Conservation (phyloP, 148 eudicot species). For the Heliamphora exappendiculata region DNA sequence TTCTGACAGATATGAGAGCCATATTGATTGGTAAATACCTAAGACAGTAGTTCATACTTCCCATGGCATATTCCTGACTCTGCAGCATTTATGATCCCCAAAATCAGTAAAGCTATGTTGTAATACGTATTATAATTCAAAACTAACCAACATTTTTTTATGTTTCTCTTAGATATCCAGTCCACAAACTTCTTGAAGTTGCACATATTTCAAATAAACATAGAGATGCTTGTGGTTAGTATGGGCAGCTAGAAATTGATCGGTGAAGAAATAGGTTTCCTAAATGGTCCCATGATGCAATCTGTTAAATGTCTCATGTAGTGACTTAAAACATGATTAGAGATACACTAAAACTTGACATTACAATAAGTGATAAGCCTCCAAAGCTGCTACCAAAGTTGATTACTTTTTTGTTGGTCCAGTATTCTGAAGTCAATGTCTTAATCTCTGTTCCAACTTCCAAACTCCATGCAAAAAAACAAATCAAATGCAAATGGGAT, state of each 20-base stretch:
- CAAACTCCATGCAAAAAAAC: background rate
- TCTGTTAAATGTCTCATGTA: background rate
- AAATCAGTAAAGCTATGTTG: no score
- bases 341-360: background rate
- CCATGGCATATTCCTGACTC: background rate
- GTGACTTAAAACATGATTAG: background rate
- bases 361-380: background rate
- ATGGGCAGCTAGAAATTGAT: background rate
- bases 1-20: no score
- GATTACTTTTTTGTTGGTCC: background rate
- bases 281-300: background rate
- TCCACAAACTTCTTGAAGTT: background rate
- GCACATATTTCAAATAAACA: background rate
- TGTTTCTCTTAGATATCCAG: no score
- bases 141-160: no score
- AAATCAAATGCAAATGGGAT: background rate
- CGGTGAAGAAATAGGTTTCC: background rate
- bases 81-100: no score
- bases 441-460: background rate
- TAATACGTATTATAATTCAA: no score
- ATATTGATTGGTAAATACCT: no score
- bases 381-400: background rate
- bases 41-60: no score
- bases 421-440: background rate
- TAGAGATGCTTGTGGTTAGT: background rate